phyloP scores from a whole-genome alignment of 2,329 filamentous ascomycete genomes.

The Aspergillus hortae region DNA sequence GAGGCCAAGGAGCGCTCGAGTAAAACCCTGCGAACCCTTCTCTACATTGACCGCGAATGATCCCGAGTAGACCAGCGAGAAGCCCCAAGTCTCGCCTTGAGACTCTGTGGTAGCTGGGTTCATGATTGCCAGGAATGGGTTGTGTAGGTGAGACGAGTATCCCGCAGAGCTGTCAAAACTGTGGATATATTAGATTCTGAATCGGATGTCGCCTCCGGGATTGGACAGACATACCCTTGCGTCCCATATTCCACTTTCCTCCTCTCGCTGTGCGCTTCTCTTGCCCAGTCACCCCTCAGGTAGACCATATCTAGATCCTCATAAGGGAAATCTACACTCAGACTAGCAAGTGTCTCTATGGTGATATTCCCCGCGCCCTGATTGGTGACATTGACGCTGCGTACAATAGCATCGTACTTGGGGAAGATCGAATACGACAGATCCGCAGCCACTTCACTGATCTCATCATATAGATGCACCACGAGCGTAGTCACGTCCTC shows the following conservation, averaged over 20 bases:
- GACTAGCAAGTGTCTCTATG: constrained; percentile 57
- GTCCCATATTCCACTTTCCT: constrained; percentile 55
- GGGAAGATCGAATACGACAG: constrained; percentile 64
- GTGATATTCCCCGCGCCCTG: constrained; percentile 52
- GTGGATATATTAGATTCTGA: neutral
- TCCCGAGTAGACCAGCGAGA: constrained; percentile 62
- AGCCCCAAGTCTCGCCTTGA: constrained; percentile 61
- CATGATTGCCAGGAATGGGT: constrained; percentile 60
- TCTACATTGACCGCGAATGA: constrained; percentile 61
- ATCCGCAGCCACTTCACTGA: constrained; percentile 56
- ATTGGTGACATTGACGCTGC: constrained; percentile 61
- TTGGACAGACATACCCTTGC: constrained; percentile 45
- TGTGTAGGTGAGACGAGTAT: constrained; percentile 62
- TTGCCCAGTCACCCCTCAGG: constrained; percentile 60
- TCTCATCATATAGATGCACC: constrained; percentile 57
- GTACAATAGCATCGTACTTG: constrained; percentile 56
- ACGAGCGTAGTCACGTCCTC: constrained; percentile 58
- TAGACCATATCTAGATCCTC: constrained; percentile 61
- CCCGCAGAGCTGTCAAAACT: constrained; percentile 61
- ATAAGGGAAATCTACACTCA: constrained; percentile 60
- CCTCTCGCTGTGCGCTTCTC: constrained; percentile 55
- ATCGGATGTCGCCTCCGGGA: constrained; percentile 4
- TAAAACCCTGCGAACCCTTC: constrained; percentile 59
- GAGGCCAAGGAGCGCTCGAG: constrained; percentile 58
- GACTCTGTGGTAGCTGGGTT: constrained; percentile 58